Base-by-base conservation (phyloP, 228 moss, liverwort and hornwort species). In the Sphagnum fallax region DNA sequence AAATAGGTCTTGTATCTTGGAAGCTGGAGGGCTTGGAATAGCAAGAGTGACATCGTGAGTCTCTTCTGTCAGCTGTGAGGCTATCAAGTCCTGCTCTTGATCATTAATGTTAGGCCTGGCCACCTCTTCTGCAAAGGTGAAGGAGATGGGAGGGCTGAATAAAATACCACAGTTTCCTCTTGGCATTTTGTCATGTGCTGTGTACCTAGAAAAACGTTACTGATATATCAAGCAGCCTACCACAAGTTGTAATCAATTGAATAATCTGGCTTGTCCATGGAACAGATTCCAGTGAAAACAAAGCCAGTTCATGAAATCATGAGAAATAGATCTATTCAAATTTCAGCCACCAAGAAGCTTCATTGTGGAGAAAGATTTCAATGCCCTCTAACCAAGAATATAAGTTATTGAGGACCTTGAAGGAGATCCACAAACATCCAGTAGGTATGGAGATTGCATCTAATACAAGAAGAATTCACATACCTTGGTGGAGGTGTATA, bases 121-220 rank as follows among this genome's bases (percentile, higher is more conserved):
- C 66, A 67, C 53, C 69, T 80, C 32, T 32, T 32, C 86, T 82
- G 81, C 77, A 67, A 83, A 82, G 65, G 84, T 72, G 68, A 82
- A 76, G 73, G 76, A 75, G 73, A 79, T 74, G 75, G 67, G 70
- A 75, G 48, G 72, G 72, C 77, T 80, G 80, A 72, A 75, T 73
- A 77, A 75, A 77, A 50, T n/a, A 77, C 71, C 73, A 73, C 62
- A 76, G 82, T 53, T 69, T 77, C 72, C 58, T 71, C 72, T 66
- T 70, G 71, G 62, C 71, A 76, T 78, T 72, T 14, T 77, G 70
- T 83, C 84, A 15, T 75, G 69, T 69, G 62, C 62, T 71, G 69
- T 71, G 63, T 60, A 69, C 71, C 81, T 81, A 77, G 65, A 52
- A 49, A 63, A 66, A 50, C 71, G 71, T 78, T 55, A 75, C 75